Evolutionary conservation across 345 rosid genomes (phyloP), one percentile per base, ranked within the genome.

Genomic region (Sisymbrium altissimum): DNA sequence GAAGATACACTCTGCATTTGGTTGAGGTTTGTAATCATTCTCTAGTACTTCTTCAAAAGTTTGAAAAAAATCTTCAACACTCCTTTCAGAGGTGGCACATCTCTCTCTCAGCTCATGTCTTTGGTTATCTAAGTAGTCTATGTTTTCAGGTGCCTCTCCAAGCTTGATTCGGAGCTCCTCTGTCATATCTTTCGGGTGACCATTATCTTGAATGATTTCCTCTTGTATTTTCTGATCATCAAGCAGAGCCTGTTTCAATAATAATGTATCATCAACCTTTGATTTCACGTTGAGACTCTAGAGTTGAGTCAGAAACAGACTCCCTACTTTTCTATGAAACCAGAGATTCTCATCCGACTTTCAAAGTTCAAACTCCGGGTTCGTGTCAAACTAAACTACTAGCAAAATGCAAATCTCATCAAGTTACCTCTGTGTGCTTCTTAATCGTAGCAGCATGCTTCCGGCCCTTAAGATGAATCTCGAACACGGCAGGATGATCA

Each of bases 281-380:
- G 75, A 85, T 83, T 80, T 87, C 92, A 76, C 86, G 83, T 52
- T 86, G 87, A 0, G 86, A 87, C 64, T 84, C 88, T 55, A 86
- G 78, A 23, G 83, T 72, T 36, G 72, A 61, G 27, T 75, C 80
- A 69, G 86, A 83, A 66, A 83, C 66, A 14, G 85, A 81, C 69
- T 84, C 36, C 33, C 58, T 13, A 53, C 35, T 10, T 55, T 55
- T 32, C 3, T 7, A 55, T 9, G 39, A 84, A 83, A 85, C 88
- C 66, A 86, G 80, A 54, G 66, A 45, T 72, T 86, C 88, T 23
- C 25, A 23, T 23, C 25, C 25, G 25, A 23, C 25, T 23, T 23
- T 23, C 25, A 23, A 23, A 23, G 1, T 23, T 23, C 25, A 23
- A 23, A 23, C 25, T 23, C 3, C 25, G 25, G 3, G 3, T 23